A percentile compares a stretch with the other conserved stretches of the same genome.
Evolutionary conservation across 306 rosid species (phyloP).

Genomic region (Dryas drummondii): DNA sequence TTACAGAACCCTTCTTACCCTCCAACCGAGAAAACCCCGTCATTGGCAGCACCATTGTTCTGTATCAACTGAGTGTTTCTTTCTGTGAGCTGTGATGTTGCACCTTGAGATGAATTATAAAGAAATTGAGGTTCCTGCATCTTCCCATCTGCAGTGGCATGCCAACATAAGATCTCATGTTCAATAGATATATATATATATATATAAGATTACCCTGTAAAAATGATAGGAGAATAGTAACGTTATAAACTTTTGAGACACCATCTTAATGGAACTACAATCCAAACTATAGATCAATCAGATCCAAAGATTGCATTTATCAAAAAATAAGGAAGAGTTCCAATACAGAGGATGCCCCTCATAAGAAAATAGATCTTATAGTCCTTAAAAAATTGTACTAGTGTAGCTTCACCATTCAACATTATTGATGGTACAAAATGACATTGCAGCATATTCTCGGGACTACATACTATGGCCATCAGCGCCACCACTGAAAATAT

Average conservation of each 20-base stretch:
- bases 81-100: slow-evolving; percentile 42
- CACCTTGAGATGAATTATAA: slow-evolving; percentile 37
- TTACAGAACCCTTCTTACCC: slow-evolving; percentile 49
- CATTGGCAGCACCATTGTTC: slow-evolving; percentile 30
- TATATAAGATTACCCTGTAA: slow-evolving; percentile 18
- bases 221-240: slow-evolving; percentile 26
- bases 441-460: slow-evolving; percentile 58
- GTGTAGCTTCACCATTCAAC: slow-evolving; percentile 48
- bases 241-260: slow-evolving; percentile 13
- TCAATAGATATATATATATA: slow-evolving; percentile 20
- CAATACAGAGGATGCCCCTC: slow-evolving; percentile 37
- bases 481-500: slow-evolving; percentile 83
- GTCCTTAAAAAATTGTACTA: slow-evolving; percentile 38
- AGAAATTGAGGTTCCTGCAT: slow-evolving; percentile 54
- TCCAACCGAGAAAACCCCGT: slow-evolving; percentile 35
- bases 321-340: slow-evolving; percentile 26
- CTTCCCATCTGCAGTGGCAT: slow-evolving; percentile 83
- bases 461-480: slow-evolving; percentile 86
- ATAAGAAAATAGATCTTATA: slow-evolving; percentile 26
- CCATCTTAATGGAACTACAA: slow-evolving; percentile 20
- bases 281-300: not conserved
- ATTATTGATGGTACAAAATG: slow-evolving; percentile 48
- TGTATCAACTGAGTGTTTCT: slow-evolving; percentile 34
- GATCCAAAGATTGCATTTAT: slow-evolving; percentile 32
- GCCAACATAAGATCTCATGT: slow-evolving; percentile 52